Evolutionary conservation across 805 yeast genomes (phyloP).

Genomic region (Candida patagonica): DNA sequence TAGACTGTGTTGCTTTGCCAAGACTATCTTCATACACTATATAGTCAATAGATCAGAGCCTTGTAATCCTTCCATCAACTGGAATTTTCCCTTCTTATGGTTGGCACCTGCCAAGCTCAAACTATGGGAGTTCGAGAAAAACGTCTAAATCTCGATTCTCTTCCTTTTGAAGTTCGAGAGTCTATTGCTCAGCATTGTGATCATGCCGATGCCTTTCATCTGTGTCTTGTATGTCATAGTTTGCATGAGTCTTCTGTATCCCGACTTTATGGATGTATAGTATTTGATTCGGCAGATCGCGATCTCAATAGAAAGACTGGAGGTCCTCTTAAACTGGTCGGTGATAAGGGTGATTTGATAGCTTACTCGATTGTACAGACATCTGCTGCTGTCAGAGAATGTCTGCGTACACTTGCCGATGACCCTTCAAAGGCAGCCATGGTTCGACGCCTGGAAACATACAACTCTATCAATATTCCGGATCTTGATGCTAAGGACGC

Average conservation of each 20-base stretch:
- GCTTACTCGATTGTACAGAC: constrained; percentile 23
- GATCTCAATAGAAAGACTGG: constrained; percentile 14
- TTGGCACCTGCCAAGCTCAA: too few species aligned
- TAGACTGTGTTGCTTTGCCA: too few species aligned
- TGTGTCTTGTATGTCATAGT: constrained; percentile 21
- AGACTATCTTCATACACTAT: too few species aligned
- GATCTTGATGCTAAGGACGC: constrained; percentile 19
- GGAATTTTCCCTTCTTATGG: too few species aligned
- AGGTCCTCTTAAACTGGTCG: background rate
- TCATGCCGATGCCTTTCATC: constrained; percentile 27
- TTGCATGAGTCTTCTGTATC: constrained; percentile 18
- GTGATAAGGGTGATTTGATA: background rate
- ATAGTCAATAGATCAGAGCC: too few species aligned
- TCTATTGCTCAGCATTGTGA: constrained; percentile 21
- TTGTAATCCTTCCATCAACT: too few species aligned
- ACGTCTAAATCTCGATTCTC: background rate
- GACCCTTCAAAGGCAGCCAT: constrained; percentile 18
- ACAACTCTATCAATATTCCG: constrained; percentile 18
- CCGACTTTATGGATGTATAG: constrained; percentile 23
- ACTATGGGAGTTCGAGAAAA: background rate
- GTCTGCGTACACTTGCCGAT: constrained; percentile 20
- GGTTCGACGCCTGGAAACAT: constrained; percentile 19
- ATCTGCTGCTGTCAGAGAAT: constrained; percentile 24
- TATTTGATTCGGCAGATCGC: constrained; percentile 26
- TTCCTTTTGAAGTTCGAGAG: constrained; percentile 24